Percentiles rank a stretch among this genome's conserved stretches.
phyloP scores from a whole-genome alignment of 352 stramenopile species.

The Phytopythium oedochilum region DNA sequence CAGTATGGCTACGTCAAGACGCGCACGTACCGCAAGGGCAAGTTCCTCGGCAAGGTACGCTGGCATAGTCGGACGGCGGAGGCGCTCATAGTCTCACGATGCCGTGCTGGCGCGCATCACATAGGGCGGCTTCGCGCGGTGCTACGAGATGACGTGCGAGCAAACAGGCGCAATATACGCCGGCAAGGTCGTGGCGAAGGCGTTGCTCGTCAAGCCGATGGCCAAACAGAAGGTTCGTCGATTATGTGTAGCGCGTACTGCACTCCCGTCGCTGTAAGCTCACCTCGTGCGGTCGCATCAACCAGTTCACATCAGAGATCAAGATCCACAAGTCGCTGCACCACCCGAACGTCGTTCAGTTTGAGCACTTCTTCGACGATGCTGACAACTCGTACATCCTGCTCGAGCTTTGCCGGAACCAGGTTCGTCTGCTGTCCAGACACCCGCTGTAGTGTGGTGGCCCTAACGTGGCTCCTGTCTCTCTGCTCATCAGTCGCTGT shows the following conservation, averaged over 20 bases:
- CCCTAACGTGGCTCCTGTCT: not conserved
- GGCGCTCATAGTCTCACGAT: not conserved
- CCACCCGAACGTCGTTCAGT: constrained; percentile 94
- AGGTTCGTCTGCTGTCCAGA: constrained; percentile 24
- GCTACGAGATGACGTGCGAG: constrained; percentile 94
- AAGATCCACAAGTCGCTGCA: constrained; percentile 97
- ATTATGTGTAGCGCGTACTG: too few species aligned
- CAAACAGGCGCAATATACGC: constrained; percentile 93
- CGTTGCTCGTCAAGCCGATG: constrained; percentile 95
- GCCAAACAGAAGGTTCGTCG: constrained; percentile 94
- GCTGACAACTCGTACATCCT: constrained; percentile 97
- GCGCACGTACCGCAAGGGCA: constrained; percentile 87
- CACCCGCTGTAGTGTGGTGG: too few species aligned
- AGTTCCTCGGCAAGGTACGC: constrained; percentile 91
- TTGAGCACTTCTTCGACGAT: constrained; percentile 99
- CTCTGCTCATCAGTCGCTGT: constrained; percentile 79
- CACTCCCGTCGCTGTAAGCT: too few species aligned
- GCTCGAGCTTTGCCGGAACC: constrained; percentile 96
- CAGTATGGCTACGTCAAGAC: constrained; percentile 48
- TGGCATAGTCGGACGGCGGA: not conserved
- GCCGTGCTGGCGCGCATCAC: not conserved
- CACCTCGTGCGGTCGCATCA: too few species aligned
- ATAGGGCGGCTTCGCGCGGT: constrained; percentile 96
- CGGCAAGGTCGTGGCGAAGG: constrained; percentile 98
- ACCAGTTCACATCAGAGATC: constrained; percentile 94